Conservation (phyloP, 352 stramenopile genomes). For the Pythium rhizo-oryzae region DNA sequence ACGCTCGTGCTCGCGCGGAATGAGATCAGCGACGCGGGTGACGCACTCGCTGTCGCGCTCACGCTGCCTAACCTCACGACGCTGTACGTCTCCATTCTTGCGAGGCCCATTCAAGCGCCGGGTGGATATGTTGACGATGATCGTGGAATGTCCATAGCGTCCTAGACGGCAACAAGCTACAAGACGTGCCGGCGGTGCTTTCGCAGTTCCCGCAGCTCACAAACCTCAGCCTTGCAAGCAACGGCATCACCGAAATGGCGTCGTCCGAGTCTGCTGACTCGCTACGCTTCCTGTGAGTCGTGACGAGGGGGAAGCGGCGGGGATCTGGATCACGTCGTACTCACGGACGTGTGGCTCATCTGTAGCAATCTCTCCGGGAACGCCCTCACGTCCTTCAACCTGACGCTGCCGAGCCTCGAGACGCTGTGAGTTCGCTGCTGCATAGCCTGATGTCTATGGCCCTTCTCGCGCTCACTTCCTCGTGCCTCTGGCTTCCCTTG, state of each 20-base stretch:
- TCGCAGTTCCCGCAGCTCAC: slow-evolving; percentile 7
- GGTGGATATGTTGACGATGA: too few relatives aligned
- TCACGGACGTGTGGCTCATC: too few relatives aligned
- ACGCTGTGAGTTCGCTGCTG: slow-evolving; percentile 14
- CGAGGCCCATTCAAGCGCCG: too few relatives aligned
- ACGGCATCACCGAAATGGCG: slow-evolving; percentile 7
- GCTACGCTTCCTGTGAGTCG: slow-evolving; percentile 12
- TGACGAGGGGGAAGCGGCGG: too few relatives aligned
- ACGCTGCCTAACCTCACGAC: slow-evolving; percentile 15
- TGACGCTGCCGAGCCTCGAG: slow-evolving; percentile 13
- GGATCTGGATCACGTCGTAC: too few relatives aligned
- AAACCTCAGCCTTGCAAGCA: slow-evolving; percentile 16
- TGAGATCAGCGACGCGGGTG: background rate
- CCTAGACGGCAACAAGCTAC: slow-evolving; percentile 20
- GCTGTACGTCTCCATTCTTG: slow-evolving; percentile 7
- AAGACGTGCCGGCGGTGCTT: slow-evolving; percentile 8
- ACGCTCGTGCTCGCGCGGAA: slow-evolving; percentile 9
- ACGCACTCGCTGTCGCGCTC: background rate
- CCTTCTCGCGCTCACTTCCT: too few relatives aligned
- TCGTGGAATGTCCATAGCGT: too few relatives aligned
- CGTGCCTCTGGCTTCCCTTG: too few relatives aligned
- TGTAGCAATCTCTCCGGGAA: slow-evolving; percentile 8
- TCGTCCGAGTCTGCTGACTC: background rate
- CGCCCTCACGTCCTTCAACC: slow-evolving; percentile 10
- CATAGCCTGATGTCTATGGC: too few relatives aligned